These are phyloP conservation scores for Aspergillus pseudoglaucus DNA, from an alignment of 2,329 filamentous ascomycete species.

Conservation along the genomic window DNA sequence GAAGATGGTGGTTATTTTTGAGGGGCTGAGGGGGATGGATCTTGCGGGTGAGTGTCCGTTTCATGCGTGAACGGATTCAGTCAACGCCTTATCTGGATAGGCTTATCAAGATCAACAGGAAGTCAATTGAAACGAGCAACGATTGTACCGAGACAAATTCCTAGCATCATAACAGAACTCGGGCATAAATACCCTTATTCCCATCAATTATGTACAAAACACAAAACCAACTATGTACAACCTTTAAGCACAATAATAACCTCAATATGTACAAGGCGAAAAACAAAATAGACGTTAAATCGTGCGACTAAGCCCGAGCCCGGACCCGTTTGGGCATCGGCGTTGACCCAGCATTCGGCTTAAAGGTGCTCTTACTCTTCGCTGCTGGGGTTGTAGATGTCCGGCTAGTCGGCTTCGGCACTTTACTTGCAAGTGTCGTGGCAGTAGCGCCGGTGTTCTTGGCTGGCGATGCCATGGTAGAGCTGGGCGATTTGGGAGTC, in stretches of 20 bases:
- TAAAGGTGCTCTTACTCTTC: conserved; percentile 23
- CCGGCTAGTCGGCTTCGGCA: conserved; percentile 14
- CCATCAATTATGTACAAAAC: background rate
- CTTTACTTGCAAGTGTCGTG: conserved; percentile 2
- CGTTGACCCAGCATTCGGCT: conserved; percentile 30
- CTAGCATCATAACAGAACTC: no score
- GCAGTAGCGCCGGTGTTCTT: conserved; percentile 12
- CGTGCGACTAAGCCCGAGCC: conserved; percentile 15
- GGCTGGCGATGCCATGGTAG: conserved; percentile 13
- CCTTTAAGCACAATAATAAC: background rate
- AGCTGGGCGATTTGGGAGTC: conserved; percentile 26
- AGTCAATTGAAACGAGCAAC: no score
- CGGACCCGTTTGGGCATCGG: conserved; percentile 30
- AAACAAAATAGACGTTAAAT: background rate
- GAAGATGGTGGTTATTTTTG: conserved; percentile 6
- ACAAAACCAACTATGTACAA: background rate
- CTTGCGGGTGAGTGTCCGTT: conserved; percentile 6
- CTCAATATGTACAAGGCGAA: background rate
- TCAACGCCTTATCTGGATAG: no score
- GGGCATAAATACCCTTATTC: no score
- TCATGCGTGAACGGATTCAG: background rate
- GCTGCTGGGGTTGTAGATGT: conserved; percentile 11
- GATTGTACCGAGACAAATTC: no score
- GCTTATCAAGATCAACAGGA: no score
- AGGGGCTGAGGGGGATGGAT: conserved; percentile 1